A percentile compares a stretch with the other conserved stretches of the same genome.
Evolutionary conservation across 23 red algal species (phyloP).

Genomic region (Pyropia yezoensis): DNA sequence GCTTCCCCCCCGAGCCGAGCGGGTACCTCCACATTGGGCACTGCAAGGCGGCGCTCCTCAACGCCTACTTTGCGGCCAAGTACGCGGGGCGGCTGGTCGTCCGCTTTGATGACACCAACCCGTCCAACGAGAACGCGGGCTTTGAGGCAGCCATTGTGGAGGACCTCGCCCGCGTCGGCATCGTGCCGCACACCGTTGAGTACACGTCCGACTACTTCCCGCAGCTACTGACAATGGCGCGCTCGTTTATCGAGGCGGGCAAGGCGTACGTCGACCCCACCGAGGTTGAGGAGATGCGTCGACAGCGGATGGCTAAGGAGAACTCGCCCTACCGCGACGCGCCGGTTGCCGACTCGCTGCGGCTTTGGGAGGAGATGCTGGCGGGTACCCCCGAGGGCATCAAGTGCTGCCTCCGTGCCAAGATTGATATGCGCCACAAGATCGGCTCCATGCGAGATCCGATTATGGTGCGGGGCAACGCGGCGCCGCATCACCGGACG

Average conservation of each 20-base stretch:
- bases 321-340: constrained; percentile 71
- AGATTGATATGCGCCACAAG: constrained; percentile 96
- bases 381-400: constrained; percentile 36
- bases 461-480: constrained; percentile 78
- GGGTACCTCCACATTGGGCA: constrained; percentile 97
- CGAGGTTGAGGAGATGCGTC: constrained; percentile 68
- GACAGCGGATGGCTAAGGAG: constrained; percentile 67
- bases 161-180: constrained; percentile 61
- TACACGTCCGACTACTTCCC: constrained; percentile 95
- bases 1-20: constrained; percentile 95
- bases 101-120: constrained; percentile 98
- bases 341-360: constrained; percentile 59
- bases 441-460: constrained; percentile 90
- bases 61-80: constrained; percentile 84
- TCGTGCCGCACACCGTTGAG: constrained; percentile 78
- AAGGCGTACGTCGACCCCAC: constrained; percentile 95
- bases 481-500: constrained; percentile 48
- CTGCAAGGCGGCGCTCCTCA: constrained; percentile 88
- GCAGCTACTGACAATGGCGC: constrained; percentile 52
- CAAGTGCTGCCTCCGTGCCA: constrained; percentile 76
- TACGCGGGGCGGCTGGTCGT: constrained; percentile 84
- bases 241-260: constrained; percentile 61
- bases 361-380: constrained; percentile 86
- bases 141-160: constrained; percentile 86
- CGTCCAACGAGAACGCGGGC: constrained; percentile 78